Conservation (phyloP, 2,329 filamentous ascomycete species). For the Fusarium napiforme region DNA sequence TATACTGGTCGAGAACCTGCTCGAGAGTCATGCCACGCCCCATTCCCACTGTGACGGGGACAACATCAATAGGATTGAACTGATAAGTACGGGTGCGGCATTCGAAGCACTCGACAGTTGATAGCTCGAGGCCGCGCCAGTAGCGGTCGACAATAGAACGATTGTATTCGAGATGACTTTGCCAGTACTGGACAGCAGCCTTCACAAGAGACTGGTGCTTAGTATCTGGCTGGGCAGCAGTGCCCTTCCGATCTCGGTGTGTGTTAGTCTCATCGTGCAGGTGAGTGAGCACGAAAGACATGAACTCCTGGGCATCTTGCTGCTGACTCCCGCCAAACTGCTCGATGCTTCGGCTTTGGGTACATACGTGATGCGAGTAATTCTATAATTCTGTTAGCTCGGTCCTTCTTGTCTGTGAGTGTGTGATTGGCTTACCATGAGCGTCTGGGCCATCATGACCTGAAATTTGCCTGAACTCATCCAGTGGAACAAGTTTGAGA, state of each 20-base stretch:
- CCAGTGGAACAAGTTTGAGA: conserved; percentile 69
- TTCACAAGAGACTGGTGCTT: conserved; percentile 53
- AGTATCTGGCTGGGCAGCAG: conserved; percentile 48
- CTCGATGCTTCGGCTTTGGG: conserved; percentile 42
- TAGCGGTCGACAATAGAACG: conserved; percentile 81
- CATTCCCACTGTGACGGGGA: conserved; percentile 55
- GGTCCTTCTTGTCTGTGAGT: conserved; percentile 19
- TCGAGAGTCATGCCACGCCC: conserved; percentile 55
- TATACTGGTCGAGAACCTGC: conserved; percentile 77
- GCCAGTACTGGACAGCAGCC: conserved; percentile 81
- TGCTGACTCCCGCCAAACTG: conserved; percentile 79
- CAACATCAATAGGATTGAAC: conserved; percentile 64
- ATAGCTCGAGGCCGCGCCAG: conserved; percentile 81
- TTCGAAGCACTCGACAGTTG: conserved; percentile 74
- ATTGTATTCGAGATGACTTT: conserved; percentile 74
- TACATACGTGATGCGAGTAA: conserved; percentile 60
- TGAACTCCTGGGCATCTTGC: conserved; percentile 93
- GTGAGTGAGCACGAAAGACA: conserved; percentile 82
- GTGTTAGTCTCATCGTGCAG: conserved; percentile 87
- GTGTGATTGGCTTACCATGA: conserved; percentile 62
- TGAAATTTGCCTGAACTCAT: conserved; percentile 62
- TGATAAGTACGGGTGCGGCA: conserved; percentile 62
- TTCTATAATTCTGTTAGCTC: conserved; percentile 55
- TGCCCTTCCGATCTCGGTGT: conserved; percentile 56
- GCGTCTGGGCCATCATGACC: conserved; percentile 63